These are phyloP conservation scores for Dalbergia oliveri DNA, from an alignment of 306 rosid genomes.

Conservation along the genomic window DNA sequence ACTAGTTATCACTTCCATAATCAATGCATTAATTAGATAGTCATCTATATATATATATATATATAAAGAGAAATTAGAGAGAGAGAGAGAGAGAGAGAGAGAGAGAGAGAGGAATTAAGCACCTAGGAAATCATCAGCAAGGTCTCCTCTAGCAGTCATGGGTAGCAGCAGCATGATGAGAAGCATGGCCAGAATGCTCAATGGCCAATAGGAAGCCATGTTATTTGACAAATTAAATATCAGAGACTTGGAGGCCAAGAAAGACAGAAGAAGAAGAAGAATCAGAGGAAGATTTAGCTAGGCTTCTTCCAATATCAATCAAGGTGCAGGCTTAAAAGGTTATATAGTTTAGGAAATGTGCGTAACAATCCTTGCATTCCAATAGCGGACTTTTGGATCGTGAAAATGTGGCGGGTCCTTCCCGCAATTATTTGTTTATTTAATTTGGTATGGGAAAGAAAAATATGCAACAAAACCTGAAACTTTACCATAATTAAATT, in stretches of 20 bases:
- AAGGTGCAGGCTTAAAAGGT: not conserved
- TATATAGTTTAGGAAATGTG: not conserved
- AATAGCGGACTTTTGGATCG: conserved; percentile 7
- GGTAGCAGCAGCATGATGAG: conserved; percentile 43
- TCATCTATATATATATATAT: not conserved
- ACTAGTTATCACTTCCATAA: not conserved
- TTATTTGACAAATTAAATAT: not conserved
- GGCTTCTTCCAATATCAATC: not conserved
- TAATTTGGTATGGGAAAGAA: not conserved
- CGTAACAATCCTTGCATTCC: not conserved
- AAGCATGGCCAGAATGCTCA: conserved; percentile 44
- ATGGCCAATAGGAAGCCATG: conserved; percentile 46
- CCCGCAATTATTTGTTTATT: not conserved
- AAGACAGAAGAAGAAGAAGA: not conserved
- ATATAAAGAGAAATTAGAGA: not conserved
- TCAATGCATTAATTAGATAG: not conserved
- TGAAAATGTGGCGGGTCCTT: not conserved
- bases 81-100: too few species aligned
- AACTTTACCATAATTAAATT: too few species aligned
- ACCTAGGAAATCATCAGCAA: not conserved
- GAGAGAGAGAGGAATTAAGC: not conserved
- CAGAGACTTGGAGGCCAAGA: not conserved
- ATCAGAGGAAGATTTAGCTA: not conserved
- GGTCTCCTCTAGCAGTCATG: conserved; percentile 30
- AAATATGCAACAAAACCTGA: too few species aligned